Evolutionary conservation across 495 filamentous ascomycete species (phyloP), one percentile per base, ranked within the genome.

Genomic region (Neurospora sp.): DNA sequence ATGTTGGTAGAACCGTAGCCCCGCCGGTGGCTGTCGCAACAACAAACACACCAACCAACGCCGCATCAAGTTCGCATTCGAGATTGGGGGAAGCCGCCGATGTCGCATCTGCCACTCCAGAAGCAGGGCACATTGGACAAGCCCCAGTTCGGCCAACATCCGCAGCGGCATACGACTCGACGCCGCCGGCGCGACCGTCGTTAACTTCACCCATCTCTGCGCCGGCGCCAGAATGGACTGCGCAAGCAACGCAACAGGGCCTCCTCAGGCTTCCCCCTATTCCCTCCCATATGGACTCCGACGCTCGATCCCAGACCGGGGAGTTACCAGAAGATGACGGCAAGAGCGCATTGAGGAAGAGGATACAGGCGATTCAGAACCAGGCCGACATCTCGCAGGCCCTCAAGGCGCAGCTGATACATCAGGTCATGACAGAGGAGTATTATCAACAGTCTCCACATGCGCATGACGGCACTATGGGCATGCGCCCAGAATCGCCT

Each of bases 251-350:
- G 6, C 54, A 66, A 66, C 54, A 66, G 28, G 13, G 54, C 28
- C 13, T 66, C 28, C 54, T 66, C 54, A 5, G 28, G 28, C 54
- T 66, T 36, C 54, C 54, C 13, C 13, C 1, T 19, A 17, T 66
- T 1, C 28, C 54, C 24, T 34, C 54, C 54, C 54, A 28, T 34
- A 15, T 66, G 69, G 70, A 66, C 39, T 62, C 45, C 70, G 70
- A 73, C 48, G 71, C 71, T 62, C 74, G 76, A n/a, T 75, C 74
- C 21, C 70, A 66, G 28, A 36, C 54, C 13, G 54, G 54, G 54
- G 54, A 79, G 28, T 83, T 99, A 69, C 96, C 96, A 0, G 96
- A 91, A 76, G 93, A 99, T 81, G 96, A 99, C 85, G 96, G 96
- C 39, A 97, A 97, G 92, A 85, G 89, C 9, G 81, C 83, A 71